These are phyloP conservation scores for Cladosporium sp. DNA, from an alignment of 2,329 filamentous ascomycete genomes.

Conservation along the genomic window DNA sequence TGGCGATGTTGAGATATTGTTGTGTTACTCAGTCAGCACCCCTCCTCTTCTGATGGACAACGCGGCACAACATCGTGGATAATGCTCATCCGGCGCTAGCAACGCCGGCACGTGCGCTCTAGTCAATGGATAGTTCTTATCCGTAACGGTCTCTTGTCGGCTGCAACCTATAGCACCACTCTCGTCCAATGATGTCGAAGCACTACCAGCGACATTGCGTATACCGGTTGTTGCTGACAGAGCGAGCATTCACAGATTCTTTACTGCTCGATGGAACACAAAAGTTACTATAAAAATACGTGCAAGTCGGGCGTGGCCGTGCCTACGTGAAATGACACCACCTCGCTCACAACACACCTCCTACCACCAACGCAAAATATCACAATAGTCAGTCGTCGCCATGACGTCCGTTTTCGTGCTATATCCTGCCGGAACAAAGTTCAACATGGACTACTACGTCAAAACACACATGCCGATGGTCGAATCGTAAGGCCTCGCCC, in stretches of 20 bases:
- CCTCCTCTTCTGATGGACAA: background rate
- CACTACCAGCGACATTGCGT: background rate
- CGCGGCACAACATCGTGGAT: background rate
- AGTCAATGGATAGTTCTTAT: background rate
- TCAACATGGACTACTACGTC: background rate
- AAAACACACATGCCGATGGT: background rate
- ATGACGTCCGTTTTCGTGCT: background rate
- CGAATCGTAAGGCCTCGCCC: background rate
- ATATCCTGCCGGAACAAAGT: background rate
- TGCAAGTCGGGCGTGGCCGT: background rate
- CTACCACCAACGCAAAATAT: background rate
- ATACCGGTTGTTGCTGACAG: background rate
- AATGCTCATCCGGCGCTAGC: background rate
- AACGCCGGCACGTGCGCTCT: background rate
- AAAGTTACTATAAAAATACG: background rate
- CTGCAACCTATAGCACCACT: background rate
- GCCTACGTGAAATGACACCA: background rate
- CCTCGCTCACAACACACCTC: background rate
- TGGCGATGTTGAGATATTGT: background rate
- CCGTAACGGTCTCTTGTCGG: background rate
- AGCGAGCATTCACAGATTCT: background rate
- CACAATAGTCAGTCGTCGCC: background rate
- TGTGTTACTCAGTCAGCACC: background rate
- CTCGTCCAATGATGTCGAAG: background rate
- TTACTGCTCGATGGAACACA: background rate